Conservation (phyloP, 2,329 filamentous ascomycete genomes). For the Incumbomyces delicatus region DNA sequence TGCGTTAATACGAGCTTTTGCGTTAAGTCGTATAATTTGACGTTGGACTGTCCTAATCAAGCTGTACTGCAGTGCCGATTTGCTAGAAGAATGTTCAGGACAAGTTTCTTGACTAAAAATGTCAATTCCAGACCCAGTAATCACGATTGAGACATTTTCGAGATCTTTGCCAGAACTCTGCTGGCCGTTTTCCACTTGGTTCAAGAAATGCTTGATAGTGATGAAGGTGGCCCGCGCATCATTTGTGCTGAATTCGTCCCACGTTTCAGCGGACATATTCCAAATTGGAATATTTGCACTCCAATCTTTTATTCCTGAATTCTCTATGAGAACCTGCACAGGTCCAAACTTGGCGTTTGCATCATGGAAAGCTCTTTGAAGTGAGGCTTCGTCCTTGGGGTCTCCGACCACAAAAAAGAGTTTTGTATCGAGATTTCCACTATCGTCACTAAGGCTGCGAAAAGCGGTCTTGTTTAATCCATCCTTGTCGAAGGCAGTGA, state of each 20-base stretch:
- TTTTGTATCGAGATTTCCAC: constrained; percentile 22
- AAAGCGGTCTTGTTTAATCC: constrained; percentile 24
- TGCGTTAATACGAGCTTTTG: constrained; percentile 43
- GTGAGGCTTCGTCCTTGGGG: constrained; percentile 38
- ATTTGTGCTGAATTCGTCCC: constrained; percentile 42
- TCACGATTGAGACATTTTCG: constrained; percentile 42
- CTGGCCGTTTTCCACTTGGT: constrained; percentile 32
- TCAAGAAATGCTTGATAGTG: constrained; percentile 47
- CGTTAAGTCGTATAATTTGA: constrained; percentile 44
- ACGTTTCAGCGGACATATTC: constrained; percentile 42
- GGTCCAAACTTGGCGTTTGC: constrained; percentile 34
- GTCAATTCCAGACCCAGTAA: constrained; percentile 45
- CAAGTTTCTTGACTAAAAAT: constrained; percentile 43
- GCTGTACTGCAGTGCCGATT: constrained; percentile 44
- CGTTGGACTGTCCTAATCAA: constrained; percentile 42
- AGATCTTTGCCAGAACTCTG: constrained; percentile 31
- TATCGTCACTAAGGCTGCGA: constrained; percentile 11
- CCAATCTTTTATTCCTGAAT: constrained; percentile 45
- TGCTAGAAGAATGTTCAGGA: constrained; percentile 42
- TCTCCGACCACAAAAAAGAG: constrained; percentile 36
- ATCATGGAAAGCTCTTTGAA: constrained; percentile 30
- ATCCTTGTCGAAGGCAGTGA: constrained; percentile 43
- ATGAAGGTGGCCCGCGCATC: constrained; percentile 46
- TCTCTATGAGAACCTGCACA: constrained; percentile 44
- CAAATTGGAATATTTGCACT: constrained; percentile 41